phyloP scores from a whole-genome alignment of 805 yeast genomes.

The Barnettozyma californica region DNA sequence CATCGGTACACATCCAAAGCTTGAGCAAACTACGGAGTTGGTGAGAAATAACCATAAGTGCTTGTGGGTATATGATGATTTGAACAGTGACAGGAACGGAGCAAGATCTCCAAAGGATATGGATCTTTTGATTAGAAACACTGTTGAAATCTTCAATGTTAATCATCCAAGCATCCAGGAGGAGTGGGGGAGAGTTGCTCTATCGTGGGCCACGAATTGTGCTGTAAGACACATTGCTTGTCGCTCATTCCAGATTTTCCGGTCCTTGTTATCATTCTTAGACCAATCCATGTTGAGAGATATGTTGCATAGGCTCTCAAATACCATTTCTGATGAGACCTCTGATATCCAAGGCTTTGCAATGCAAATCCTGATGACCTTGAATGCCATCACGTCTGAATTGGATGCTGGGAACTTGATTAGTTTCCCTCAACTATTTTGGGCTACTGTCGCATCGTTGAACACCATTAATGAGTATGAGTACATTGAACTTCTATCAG shows the following conservation, averaged over 20 bases:
- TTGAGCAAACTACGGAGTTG: conserved; percentile 50
- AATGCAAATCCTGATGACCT: conserved; percentile 94
- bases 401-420: conserved; percentile 71
- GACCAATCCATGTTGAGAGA: conserved; percentile 89
- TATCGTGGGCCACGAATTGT: conserved; percentile 95
- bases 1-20: conserved; percentile 45
- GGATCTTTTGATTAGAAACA: conserved; percentile 66
- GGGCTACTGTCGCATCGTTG: conserved; percentile 92
- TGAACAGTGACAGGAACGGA: conserved; percentile 68
- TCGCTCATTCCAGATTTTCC: conserved; percentile 87
- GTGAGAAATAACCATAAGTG: conserved; percentile 45
- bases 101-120: conserved; percentile 82
- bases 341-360: conserved; percentile 93
- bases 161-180: conserved; percentile 51
- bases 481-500: conserved; percentile 79
- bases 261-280: conserved; percentile 73
- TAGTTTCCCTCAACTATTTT: conserved; percentile 88
- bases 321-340: conserved; percentile 86
- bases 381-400: conserved; percentile 88
- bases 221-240: conserved; percentile 97
- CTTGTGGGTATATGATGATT: conserved; percentile 85
- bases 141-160: conserved; percentile 50
- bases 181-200: conserved; percentile 80
- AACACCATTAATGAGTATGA: conserved; percentile 90
- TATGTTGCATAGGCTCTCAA: conserved; percentile 88